Percentiles rank a stretch among this genome's conserved stretches.
Conservation (phyloP, 208 protist species). For the Tritrichomonas musculus region DNA sequence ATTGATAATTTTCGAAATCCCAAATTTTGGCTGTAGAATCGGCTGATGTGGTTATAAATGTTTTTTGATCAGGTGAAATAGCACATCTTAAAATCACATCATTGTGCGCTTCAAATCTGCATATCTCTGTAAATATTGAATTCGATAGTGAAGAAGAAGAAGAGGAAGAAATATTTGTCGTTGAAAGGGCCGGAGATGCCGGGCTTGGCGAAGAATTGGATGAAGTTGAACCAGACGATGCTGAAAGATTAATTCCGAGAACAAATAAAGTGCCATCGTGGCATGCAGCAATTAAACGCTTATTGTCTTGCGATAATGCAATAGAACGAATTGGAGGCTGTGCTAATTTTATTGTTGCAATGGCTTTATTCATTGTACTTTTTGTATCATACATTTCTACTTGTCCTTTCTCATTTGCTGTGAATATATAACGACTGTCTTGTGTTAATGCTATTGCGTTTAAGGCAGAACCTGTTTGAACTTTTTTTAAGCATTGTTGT, state of each 20-base stretch:
- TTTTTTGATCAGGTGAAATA: not conserved
- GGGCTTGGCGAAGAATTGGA: too few species aligned
- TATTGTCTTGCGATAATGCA: not conserved
- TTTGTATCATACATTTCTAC: not conserved
- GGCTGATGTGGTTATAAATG: not conserved
- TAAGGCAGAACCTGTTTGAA: not conserved
- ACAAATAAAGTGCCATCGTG: not conserved
- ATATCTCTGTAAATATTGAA: not conserved
- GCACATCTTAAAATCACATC: not conserved
- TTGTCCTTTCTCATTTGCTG: not conserved
- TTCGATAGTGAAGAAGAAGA: too few species aligned
- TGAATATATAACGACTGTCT: not conserved
- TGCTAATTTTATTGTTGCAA: not conserved
- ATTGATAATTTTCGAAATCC: not conserved
- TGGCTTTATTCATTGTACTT: not conserved
- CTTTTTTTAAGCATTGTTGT: too few species aligned
- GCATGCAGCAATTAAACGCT: not conserved
- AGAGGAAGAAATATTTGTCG: too few species aligned
- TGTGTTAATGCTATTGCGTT: not conserved
- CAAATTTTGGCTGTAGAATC: not conserved
- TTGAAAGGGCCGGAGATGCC: too few species aligned
- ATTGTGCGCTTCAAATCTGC: not conserved
- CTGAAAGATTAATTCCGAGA: too few species aligned
- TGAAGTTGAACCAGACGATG: too few species aligned
- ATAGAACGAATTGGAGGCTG: not conserved